A percentile compares a stretch with the other conserved stretches of the same genome.
phyloP scores from a whole-genome alignment of 768 basidiomycete genomes.

The Dioszegia crocea region DNA sequence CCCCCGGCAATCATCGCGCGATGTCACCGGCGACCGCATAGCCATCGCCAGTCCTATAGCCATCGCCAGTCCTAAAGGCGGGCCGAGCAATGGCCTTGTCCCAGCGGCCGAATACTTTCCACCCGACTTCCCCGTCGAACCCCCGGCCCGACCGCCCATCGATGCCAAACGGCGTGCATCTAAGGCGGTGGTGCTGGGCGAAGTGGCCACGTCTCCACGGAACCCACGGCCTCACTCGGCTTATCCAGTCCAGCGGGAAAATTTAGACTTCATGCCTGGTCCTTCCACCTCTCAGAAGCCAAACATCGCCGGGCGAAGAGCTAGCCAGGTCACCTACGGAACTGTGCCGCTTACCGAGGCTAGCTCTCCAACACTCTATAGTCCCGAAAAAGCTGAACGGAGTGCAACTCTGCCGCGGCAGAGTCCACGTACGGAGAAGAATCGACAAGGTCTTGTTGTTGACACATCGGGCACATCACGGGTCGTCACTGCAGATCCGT shows the following conservation, averaged over 20 bases:
- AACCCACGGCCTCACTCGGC: background rate
- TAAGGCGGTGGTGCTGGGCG: background rate
- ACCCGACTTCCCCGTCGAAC: too few relatives aligned
- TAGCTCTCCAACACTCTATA: background rate
- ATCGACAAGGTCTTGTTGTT: background rate
- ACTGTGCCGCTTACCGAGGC: background rate
- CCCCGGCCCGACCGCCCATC: background rate
- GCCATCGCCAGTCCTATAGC: too few relatives aligned
- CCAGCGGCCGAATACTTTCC: background rate
- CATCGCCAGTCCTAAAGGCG: too few relatives aligned
- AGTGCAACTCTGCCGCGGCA: background rate
- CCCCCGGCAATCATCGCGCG: background rate
- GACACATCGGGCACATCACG: background rate
- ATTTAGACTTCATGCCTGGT: conserved; percentile 3
- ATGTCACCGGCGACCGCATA: background rate
- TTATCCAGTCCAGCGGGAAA: background rate
- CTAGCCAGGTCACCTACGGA: background rate
- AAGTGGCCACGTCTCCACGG: background rate
- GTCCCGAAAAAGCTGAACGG: background rate
- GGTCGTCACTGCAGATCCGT: background rate
- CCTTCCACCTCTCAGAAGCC: background rate
- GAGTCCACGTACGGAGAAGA: background rate
- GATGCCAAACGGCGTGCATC: conserved; percentile 4
- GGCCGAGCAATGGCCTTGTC: too few relatives aligned
- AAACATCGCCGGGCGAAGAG: background rate